Conservation (phyloP, 2,329 filamentous ascomycete genomes). For the Pseudogymnoascus sp. region DNA sequence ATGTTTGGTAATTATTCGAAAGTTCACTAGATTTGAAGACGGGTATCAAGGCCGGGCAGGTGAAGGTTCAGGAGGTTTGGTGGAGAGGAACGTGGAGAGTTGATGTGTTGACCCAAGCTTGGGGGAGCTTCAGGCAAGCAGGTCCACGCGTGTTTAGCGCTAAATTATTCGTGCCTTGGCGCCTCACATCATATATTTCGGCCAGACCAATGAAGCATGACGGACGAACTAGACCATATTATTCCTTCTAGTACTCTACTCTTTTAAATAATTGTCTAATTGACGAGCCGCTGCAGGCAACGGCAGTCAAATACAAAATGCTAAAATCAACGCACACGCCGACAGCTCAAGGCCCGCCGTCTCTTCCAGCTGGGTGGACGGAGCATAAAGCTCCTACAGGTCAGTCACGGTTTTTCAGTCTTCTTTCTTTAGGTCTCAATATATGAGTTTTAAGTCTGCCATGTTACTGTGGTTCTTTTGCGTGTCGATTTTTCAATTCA, state of each 20-base stretch:
- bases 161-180: slow-evolving; percentile 11
- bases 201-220: background rate
- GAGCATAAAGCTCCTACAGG: slow-evolving; percentile 82
- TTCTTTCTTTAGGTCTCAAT: background rate
- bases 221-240: background rate
- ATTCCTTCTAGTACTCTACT: background rate
- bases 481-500: background rate
- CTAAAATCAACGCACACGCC: slow-evolving; percentile 71
- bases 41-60: slow-evolving; percentile 12
- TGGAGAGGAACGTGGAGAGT: background rate
- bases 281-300: background rate
- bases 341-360: slow-evolving; percentile 37
- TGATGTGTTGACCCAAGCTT: slow-evolving; percentile 9
- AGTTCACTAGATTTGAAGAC: slow-evolving; percentile 5
- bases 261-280: background rate
- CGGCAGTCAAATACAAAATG: slow-evolving; percentile 39
- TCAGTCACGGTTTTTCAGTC: slow-evolving; percentile 28
- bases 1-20: slow-evolving; percentile 43
- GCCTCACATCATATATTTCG: slow-evolving; percentile 3
- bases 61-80: background rate
- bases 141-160: slow-evolving; percentile 13
- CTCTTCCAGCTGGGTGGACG: slow-evolving; percentile 78
- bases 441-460: background rate
- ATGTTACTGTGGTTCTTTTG: background rate
- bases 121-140: slow-evolving; percentile 16